Base-by-base conservation (phyloP, 2,329 filamentous ascomycete species). In the Scytalidium sp. region DNA sequence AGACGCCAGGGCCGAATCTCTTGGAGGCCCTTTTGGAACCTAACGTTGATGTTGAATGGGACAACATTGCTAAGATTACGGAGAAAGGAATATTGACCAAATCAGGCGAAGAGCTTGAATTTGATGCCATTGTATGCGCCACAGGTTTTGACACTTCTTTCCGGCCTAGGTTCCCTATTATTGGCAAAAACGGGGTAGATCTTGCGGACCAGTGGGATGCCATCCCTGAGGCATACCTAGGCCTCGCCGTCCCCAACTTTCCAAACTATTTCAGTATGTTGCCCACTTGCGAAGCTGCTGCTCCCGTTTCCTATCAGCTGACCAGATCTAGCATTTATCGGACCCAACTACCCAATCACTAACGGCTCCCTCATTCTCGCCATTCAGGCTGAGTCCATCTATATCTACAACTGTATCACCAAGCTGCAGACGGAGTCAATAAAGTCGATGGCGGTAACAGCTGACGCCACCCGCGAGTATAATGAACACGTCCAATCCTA, bases 391-490 rank as follows among this genome's bases (percentile, higher is more conserved):
- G 32, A 21, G 15, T 25, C 49, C n/a, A 29, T 44, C 3, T 51
- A 51, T 23, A 36, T 48, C 19, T 51, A 41, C 45, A 41, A 51
- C n/a, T 27, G 32, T n/a, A 41, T 51, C 23, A 27, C 17, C 20
- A 51, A 51, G 29, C 40, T 51, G 53, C 76, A 79, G 58, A 71
- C 65, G 1, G 70, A 80, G 56, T 63, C 66, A 36, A 75, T 80
- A 62, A 70, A 69, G 46, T 65, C 72, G 10, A 60, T 79, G 4
- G 64, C 55, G 2, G 74, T 75, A 0, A 70, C 68, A 0, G 64
- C 68, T 40, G 68, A 59, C 0, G 75, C 75, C 10, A 71, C 74
- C 13, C 70, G 71, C 19, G 75, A 79, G 60, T 80, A 71, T 65
- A 71, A 68, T 58, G 73, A 66, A 63, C 77, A 73, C 63, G 69